Conservation (phyloP, 306 rosid species). For the Macrotyloma uniflorum region DNA sequence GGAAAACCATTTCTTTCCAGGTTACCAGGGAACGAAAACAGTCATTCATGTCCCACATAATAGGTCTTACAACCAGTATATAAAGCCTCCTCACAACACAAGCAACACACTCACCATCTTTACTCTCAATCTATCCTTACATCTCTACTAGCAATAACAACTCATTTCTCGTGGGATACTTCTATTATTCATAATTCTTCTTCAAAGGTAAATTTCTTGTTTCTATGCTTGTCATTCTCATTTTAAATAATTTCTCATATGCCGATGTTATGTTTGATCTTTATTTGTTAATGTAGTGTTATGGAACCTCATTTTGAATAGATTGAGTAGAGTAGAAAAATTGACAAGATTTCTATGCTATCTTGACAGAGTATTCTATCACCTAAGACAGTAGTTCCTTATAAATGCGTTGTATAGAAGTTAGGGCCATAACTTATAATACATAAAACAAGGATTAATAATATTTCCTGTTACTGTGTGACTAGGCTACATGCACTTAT, state of each 20-base stretch:
- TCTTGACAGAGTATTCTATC: conserved; percentile 28
- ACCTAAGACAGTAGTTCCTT: conserved; percentile 7
- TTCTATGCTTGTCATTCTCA: conserved; percentile 29
- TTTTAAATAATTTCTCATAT: conserved; percentile 12
- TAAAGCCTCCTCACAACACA: conserved; percentile 56
- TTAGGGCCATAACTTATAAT: not conserved
- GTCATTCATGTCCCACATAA: conserved; percentile 54
- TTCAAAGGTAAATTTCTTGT: conserved; percentile 50
- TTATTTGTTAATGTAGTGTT: conserved; percentile 20
- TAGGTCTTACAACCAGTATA: conserved; percentile 56
- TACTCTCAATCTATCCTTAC: conserved; percentile 32
- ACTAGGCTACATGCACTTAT: conserved; percentile 26
- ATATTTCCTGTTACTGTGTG: conserved; percentile 26
- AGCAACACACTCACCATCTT: conserved; percentile 53
- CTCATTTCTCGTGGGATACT: conserved; percentile 27
- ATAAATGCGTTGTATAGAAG: conserved; percentile 28
- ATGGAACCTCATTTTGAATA: conserved; percentile 6
- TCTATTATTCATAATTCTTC: conserved; percentile 31
- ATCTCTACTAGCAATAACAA: conserved; percentile 30
- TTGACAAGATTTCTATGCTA: conserved; percentile 25
- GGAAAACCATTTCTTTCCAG: conserved; percentile 42
- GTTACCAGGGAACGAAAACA: conserved; percentile 49
- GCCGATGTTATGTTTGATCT: conserved; percentile 20
- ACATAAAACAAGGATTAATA: conserved; percentile 11
- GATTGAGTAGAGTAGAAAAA: conserved; percentile 8